Evolutionary conservation across 352 stramenopile species (phyloP).

Genomic region (Lagenidium sp.): DNA sequence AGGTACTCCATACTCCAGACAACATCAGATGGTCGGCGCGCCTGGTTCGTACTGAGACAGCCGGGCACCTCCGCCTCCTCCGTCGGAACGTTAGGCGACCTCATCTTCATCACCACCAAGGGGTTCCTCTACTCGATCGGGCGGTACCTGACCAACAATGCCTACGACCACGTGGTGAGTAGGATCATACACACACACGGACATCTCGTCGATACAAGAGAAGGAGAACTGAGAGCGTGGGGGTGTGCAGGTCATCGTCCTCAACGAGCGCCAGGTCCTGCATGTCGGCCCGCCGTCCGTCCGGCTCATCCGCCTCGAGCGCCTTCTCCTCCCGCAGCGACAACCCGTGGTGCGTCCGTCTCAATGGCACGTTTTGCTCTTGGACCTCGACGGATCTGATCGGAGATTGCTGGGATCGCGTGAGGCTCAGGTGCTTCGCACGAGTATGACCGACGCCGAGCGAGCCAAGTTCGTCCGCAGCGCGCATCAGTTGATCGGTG

Average conservation of each 20-base stretch:
- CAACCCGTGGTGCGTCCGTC: conserved; percentile 63
- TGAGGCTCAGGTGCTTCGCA: conserved; percentile 48
- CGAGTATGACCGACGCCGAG: conserved; percentile 35
- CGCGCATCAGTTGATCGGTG: conserved; percentile 44
- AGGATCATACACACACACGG: not conserved
- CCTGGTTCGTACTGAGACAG: not conserved
- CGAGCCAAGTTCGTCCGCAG: conserved; percentile 46
- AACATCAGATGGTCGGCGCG: not conserved
- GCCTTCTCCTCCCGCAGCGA: conserved; percentile 50
- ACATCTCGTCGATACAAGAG: not conserved
- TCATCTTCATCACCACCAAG: conserved; percentile 76
- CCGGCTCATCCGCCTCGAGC: conserved; percentile 48
- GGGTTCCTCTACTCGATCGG: conserved; percentile 60
- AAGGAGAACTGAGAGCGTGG: not conserved
- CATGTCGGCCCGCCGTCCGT: conserved; percentile 53
- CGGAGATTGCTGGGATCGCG: too few relatives aligned
- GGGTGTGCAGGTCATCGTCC: conserved; percentile 37
- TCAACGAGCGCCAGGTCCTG: conserved; percentile 51
- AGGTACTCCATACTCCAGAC: conserved; percentile 15
- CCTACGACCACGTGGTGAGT: conserved; percentile 66
- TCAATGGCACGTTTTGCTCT: too few relatives aligned
- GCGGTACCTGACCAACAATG: conserved; percentile 48
- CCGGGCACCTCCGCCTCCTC: not conserved
- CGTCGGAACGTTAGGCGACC: too few relatives aligned
- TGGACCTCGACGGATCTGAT: too few relatives aligned